Percentiles rank a stretch among this genome's conserved stretches.
These are phyloP conservation scores for Aspergillus bridgeri DNA, from an alignment of 495 filamentous ascomycete genomes.

Conservation along the genomic window DNA sequence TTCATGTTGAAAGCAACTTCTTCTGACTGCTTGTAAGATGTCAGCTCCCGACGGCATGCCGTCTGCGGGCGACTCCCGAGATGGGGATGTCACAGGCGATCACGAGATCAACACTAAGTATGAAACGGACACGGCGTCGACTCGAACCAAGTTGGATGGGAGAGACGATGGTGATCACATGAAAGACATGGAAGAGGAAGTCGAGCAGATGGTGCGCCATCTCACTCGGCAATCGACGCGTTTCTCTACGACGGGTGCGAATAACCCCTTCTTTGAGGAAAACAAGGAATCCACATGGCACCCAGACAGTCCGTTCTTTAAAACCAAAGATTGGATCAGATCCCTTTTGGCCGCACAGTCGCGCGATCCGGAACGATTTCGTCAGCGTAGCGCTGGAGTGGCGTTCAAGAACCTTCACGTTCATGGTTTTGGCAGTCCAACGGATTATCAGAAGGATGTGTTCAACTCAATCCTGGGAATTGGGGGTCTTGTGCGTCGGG, in stretches of 20 bases:
- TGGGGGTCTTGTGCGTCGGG: slow-evolving; percentile 31
- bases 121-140: background rate
- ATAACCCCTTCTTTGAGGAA: slow-evolving; percentile 31
- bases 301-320: slow-evolving; percentile 32
- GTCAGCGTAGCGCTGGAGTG: slow-evolving; percentile 30
- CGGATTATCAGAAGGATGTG: slow-evolving; percentile 70
- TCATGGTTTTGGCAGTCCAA: slow-evolving; percentile 63
- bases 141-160: background rate
- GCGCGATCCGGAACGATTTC: slow-evolving; percentile 32
- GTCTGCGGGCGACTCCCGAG: background rate
- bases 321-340: slow-evolving; percentile 30
- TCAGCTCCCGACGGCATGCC: background rate
- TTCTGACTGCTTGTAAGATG: background rate
- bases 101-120: background rate
- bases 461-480: slow-evolving; percentile 53
- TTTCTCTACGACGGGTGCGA: slow-evolving; percentile 21
- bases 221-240: slow-evolving; percentile 31
- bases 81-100: background rate
- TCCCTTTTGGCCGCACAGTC: slow-evolving; percentile 30
- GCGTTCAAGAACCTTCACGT: slow-evolving; percentile 56
- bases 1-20: background rate
- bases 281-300: slow-evolving; percentile 28
- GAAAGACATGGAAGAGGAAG: slow-evolving; percentile 21
- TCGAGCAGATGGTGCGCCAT: slow-evolving; percentile 31
- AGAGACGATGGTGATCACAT: slow-evolving; percentile 6